Evolutionary conservation across 129 eudicot genomes (phyloP), one percentile per base, ranked within the genome.

Genomic region (Tagetes erecta): DNA sequence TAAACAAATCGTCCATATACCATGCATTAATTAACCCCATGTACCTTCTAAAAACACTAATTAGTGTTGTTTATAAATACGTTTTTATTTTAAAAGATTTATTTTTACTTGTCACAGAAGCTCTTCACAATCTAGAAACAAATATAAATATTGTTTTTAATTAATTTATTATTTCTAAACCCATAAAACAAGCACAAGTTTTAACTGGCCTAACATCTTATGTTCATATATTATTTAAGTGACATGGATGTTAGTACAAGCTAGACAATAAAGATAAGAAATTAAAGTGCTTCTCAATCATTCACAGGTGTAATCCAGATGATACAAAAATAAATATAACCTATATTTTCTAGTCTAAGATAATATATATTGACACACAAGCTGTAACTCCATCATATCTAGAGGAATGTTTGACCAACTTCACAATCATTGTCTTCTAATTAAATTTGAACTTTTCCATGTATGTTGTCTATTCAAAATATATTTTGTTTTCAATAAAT

Each of bases 271-370:
- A 71, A 78, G 72, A 44, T 63, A 63, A 63, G 77, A 45, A 70
- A 20, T 20, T 20, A 20, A 59, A 78, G 62, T 63, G 77, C 46
- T 71, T 35, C 13, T 71, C 67, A 78, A 71, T 78, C 82, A 71
- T 64, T 71, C 82, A 78, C 82, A 78, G 77, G 82, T 78, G 78
- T 64, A 71, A 71, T 71, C 47, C 77, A 62, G 30, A 78, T 71
- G 59, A 60, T 38, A 74, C 49, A 62, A 47, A 46, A 62, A 60
- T 50, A 39, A 35, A 39, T 10, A 46, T 8, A 64, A 34, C 72
- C 72, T 64, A 50, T 51, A 35, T 12, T 47, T 74, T 64, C 14
- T 72, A 31, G 64, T 64, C 79, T 64, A 75, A 49, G 63, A 51
- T 37, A 75, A 65, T 10, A 35, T 59, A 59, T 59, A 59, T 59